Conservation (phyloP, 805 yeast genomes). For the Sungouiozyma intestinalis region DNA sequence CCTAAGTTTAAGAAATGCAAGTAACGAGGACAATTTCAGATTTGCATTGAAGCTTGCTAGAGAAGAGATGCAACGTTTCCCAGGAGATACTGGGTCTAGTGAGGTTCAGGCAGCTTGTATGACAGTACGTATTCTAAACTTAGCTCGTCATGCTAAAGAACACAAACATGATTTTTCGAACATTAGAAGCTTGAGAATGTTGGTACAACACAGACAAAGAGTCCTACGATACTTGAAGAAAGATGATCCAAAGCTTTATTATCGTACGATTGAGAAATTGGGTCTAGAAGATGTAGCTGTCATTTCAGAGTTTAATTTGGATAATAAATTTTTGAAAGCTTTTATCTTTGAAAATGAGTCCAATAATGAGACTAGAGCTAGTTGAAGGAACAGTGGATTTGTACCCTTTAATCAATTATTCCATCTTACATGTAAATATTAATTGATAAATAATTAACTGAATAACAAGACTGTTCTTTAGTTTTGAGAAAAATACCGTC, state of each 20-base stretch:
- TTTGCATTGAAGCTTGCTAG: constrained; percentile 56
- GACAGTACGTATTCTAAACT: constrained; percentile 69
- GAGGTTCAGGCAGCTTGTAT: constrained; percentile 92
- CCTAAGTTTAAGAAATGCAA: constrained; percentile 62
- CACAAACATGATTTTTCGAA: constrained; percentile 65
- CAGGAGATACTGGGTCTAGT: constrained; percentile 89
- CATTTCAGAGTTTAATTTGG: constrained; percentile 71
- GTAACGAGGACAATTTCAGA: constrained; percentile 44
- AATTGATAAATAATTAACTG: background rate
- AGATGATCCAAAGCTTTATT: constrained; percentile 72
- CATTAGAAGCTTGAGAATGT: constrained; percentile 61
- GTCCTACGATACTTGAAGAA: constrained; percentile 72
- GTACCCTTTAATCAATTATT: background rate
- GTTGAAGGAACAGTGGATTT: too few relatives aligned
- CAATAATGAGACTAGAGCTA: too few relatives aligned
- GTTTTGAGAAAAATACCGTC: background rate
- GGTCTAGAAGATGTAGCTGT: constrained; percentile 79
- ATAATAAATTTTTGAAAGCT: constrained; percentile 66
- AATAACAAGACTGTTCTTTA: too few relatives aligned
- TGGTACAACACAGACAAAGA: constrained; percentile 84
- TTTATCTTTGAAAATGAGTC: constrained; percentile 25
- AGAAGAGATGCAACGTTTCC: constrained; percentile 68
- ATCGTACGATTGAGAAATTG: constrained; percentile 73
- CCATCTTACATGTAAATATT: background rate
- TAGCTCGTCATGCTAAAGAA: constrained; percentile 62